Base-by-base conservation (phyloP, 495 filamentous ascomycete genomes). In the Stereocaulon alpinum region DNA sequence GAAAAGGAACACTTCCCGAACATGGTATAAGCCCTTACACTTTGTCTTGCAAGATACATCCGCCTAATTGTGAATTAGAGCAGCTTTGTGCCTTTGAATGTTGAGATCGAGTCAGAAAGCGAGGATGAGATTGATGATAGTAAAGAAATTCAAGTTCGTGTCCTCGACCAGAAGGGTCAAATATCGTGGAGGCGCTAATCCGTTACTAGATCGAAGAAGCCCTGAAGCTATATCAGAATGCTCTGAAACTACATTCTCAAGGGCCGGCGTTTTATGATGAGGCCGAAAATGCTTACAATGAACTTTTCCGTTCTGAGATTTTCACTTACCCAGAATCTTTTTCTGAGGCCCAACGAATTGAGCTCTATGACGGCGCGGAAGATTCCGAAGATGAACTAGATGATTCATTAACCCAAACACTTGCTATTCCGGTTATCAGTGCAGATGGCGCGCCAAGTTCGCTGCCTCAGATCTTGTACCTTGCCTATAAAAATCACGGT, bases 41-140 rank as follows among this genome's bases (percentile, higher is more conserved):
- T 44, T 45, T 34, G 47, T 60, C 27, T 40, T 49, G 22, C 18
- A 3, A 20, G 29, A 20, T 18, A 10, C 49, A n/a, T 37, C 20
- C 6, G 34, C n/a, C 49, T 52, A 34, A 52, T 2, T 17, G 11
- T 37, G 3, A 37, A 17, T 1, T 59, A 45, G 73, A 69, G 72
- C 55, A 74, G 79, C 63, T 96, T 90, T 69, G 82, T 83, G 41
- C 87, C 93, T 45, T 79, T 96, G 68, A 97, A 97, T 63, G 81
- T 96, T 67, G 90, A 95, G 67, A 89, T 89, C 9, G 93, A 96
- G 67, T 88, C 93, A 62, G 88, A 86, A 54, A 77, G 85, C 63
- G 89, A 95, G 63, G 89, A 93, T 65, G 93, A 96, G 71, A 73
- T 95, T 67, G 93, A 99, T 66, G 89, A 92, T 61, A 96, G 91